Evolutionary conservation across 176 grass and related monocot genomes (phyloP), one percentile per base, ranked within the genome.

Genomic region (Guadua angustifolia): DNA sequence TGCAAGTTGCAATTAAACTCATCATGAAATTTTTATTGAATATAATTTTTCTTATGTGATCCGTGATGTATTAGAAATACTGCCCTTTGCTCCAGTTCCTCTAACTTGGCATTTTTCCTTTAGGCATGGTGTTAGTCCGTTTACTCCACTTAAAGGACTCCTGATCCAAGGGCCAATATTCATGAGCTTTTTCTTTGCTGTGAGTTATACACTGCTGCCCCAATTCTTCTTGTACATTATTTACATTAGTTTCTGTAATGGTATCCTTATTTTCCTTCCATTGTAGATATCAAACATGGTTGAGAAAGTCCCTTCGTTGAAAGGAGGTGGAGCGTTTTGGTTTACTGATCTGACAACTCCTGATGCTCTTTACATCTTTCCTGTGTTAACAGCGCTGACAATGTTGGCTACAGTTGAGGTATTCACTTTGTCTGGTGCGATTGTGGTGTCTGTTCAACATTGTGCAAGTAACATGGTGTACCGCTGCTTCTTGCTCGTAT

Each of bases 111-210:
- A 78, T 38, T 74, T 49, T 84, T 74, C 6, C 52, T 88, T 69
- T 62, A 98, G 96, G 85, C 85, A 98, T 78, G 89, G 96, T 16
- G 89, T 95, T 78, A 93, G 87, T 85, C 93, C 91, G 78, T 84
- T 98, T 58, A 76, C 87, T 89, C 93, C 93, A 66, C 45, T 95
- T 62, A 98, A 95, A 76, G 96, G 93, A 88, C 1, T 95, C 24
- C 71, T 98, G 10, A 89, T 95, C 51, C 91, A 95, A 85, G 96
- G 78, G 59, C 93, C 93, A 68, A 65, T 98, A 66, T 95, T 98
- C 73, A 92, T 94, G 86, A 92, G 96, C 74, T 98, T 98, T 89
- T 98, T 72, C 89, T 92, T 95, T 62, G 96, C 96, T 75, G 93
- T 98, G 87, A 89, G 93, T 89, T 77, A 53, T 59, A 50, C 53